phyloP scores from a whole-genome alignment of 2,329 filamentous ascomycete genomes.

The Xylariales sp. region DNA sequence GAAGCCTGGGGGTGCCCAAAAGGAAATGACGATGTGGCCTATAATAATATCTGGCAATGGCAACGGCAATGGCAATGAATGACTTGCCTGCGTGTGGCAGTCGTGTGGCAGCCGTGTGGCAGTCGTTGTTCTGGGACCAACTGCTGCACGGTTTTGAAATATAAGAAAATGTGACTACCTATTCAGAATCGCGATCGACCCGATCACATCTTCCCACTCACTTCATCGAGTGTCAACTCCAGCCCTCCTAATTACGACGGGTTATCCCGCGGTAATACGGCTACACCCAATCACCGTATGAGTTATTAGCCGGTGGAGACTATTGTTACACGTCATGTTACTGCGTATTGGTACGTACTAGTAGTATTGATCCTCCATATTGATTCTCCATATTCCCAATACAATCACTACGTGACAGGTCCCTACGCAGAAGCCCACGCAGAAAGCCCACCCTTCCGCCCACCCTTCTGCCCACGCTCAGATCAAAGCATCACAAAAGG shows the following conservation, averaged over 20 bases:
- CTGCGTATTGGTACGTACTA: neutral
- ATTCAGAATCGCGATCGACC: constrained; percentile 4
- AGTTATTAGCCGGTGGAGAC: constrained; percentile 14
- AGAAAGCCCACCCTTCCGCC: too few species aligned
- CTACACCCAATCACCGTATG: constrained; percentile 13
- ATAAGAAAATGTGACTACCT: neutral
- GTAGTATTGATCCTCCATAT: constrained; percentile 3
- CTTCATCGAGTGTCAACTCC: constrained; percentile 1
- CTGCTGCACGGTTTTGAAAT: neutral
- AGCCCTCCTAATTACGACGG: constrained; percentile 10
- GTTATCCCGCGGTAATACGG: constrained; percentile 17
- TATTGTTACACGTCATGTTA: constrained; percentile 10
- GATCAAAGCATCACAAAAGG: constrained; percentile 14
- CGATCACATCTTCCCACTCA: constrained; percentile 1
- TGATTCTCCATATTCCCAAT: constrained; percentile 8
- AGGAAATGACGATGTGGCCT: neutral
- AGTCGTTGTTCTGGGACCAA: neutral
- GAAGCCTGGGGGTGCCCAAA: neutral
- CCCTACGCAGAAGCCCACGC: neutral
- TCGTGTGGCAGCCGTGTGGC: neutral
- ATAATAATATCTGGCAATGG: constrained; percentile 1
- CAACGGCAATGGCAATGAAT: neutral
- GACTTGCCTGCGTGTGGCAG: neutral
- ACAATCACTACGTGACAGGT: constrained; percentile 10
- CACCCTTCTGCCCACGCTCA: neutral